Conservation (phyloP, 108 stramenopile species). For the Nannochloropsis granulata region DNA sequence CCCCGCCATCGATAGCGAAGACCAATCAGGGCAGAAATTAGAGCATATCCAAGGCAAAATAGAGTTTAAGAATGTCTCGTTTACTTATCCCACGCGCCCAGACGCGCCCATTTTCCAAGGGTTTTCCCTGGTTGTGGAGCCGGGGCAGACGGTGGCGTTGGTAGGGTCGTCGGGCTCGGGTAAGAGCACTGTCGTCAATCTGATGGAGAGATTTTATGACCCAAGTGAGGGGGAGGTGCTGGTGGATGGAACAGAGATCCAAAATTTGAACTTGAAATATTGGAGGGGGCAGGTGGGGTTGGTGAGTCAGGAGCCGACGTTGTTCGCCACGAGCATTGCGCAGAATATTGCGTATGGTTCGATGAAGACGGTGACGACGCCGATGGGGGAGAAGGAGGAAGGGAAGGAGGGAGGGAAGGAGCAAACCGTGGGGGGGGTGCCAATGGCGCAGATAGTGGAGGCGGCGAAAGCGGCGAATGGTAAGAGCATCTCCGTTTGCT, state of each 20-base stretch:
- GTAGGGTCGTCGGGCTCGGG: constrained; percentile 47
- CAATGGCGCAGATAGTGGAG: background rate
- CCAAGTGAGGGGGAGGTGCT: constrained; percentile 54
- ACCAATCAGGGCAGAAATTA: background rate
- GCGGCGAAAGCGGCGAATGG: background rate
- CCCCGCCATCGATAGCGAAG: constrained; percentile 5
- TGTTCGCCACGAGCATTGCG: constrained; percentile 62
- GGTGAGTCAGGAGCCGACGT: constrained; percentile 74
- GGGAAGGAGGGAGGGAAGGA: background rate
- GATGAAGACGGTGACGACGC: background rate
- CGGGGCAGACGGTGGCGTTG: constrained; percentile 74
- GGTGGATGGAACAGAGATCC: constrained; percentile 60
- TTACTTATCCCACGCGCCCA: constrained; percentile 43
- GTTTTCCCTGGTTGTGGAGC: constrained; percentile 54
- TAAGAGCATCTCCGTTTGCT: background rate
- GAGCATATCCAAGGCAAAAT: constrained; percentile 18
- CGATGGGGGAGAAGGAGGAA: background rate
- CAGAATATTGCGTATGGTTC: constrained; percentile 66
- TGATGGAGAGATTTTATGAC: constrained; percentile 84
- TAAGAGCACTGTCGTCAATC: constrained; percentile 67
- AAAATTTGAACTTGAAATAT: constrained; percentile 48
- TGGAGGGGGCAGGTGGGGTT: constrained; percentile 65
- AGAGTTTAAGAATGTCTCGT: constrained; percentile 32
- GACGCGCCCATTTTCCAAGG: constrained; percentile 30
- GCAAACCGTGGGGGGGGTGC: background rate